A percentile compares a stretch with the other conserved stretches of the same genome.
Evolutionary conservation across 176 grass and related monocot species (phyloP).

Genomic region (Hordeum marinum): DNA sequence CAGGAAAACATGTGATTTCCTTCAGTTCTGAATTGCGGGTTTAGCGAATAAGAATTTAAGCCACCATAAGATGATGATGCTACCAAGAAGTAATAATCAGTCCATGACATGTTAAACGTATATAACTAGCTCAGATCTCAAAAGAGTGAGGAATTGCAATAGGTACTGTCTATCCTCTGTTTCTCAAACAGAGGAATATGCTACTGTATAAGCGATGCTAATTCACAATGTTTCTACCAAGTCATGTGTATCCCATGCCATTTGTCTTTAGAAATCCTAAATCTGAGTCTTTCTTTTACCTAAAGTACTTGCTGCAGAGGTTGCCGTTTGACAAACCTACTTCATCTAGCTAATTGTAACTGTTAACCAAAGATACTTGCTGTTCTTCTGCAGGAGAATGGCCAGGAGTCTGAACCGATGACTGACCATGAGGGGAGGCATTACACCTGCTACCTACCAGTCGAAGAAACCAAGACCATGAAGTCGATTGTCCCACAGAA

Average conservation of each 20-base stretch:
- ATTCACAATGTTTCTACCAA: background rate
- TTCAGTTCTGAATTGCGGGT: background rate
- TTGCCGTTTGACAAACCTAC: background rate
- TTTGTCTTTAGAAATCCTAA: background rate
- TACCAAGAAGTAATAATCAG: background rate
- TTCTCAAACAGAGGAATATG: background rate
- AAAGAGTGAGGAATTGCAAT: background rate
- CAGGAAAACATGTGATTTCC: background rate
- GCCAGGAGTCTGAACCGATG: conserved; percentile 68
- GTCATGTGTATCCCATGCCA: background rate
- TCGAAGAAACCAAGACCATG: conserved; percentile 70
- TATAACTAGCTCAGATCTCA: background rate
- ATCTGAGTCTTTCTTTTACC: background rate
- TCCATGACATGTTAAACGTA: background rate
- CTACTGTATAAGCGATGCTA: background rate
- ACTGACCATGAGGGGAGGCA: conserved; percentile 65
- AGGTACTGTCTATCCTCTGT: background rate
- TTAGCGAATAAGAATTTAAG: background rate
- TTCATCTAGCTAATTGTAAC: background rate
- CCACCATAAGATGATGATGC: background rate
- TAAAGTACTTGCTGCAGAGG: background rate
- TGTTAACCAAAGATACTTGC: background rate
- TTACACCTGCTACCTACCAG: conserved; percentile 75
- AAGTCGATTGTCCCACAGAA: conserved; percentile 69
- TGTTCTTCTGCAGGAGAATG: conserved; percentile 60